Evolutionary conservation across 768 basidiomycete genomes (phyloP).

Genomic region (Asterophora lycoperdoides): DNA sequence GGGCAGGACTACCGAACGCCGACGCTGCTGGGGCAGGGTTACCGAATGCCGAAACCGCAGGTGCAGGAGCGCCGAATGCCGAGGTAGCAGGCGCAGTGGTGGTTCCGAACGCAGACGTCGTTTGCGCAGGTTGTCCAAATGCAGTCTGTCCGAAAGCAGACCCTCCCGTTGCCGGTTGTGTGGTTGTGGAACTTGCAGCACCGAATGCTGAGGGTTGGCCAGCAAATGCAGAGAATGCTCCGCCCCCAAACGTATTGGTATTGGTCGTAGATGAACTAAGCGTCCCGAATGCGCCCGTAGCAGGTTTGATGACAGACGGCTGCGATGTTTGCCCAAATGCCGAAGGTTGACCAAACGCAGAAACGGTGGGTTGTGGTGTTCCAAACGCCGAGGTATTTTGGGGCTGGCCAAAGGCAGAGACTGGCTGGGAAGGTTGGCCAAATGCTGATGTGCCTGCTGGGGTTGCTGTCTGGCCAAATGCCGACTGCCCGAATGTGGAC

Average conservation of each 20-base stretch:
- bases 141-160: slow-evolving; percentile 30
- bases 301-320: slow-evolving; percentile 43
- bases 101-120: slow-evolving; percentile 17
- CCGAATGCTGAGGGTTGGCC: slow-evolving; percentile 43
- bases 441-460: slow-evolving; percentile 28
- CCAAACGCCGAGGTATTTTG: slow-evolving; percentile 23
- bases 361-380: slow-evolving; percentile 24
- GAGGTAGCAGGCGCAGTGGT: slow-evolving; percentile 14
- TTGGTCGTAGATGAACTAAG: slow-evolving; percentile 26
- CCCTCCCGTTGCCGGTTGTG: slow-evolving; percentile 27
- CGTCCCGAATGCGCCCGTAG: slow-evolving; percentile 49
- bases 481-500: slow-evolving; percentile 25
- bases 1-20: slow-evolving; percentile 1
- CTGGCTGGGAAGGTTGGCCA: slow-evolving; percentile 6
- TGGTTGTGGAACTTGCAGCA: slow-evolving; percentile 19
- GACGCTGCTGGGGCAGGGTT: not conserved
- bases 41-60: slow-evolving; percentile 5
- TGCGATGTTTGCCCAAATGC: slow-evolving; percentile 35
- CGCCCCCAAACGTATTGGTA: slow-evolving; percentile 35
- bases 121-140: slow-evolving; percentile 21
- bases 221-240: slow-evolving; percentile 48
- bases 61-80: slow-evolving; percentile 18
- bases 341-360: slow-evolving; percentile 35
- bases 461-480: slow-evolving; percentile 23
- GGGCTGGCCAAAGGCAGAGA: slow-evolving; percentile 18